Evolutionary conservation across 2,329 filamentous ascomycete species (phyloP).

Genomic region (Teratosphaeria zuluensis): DNA sequence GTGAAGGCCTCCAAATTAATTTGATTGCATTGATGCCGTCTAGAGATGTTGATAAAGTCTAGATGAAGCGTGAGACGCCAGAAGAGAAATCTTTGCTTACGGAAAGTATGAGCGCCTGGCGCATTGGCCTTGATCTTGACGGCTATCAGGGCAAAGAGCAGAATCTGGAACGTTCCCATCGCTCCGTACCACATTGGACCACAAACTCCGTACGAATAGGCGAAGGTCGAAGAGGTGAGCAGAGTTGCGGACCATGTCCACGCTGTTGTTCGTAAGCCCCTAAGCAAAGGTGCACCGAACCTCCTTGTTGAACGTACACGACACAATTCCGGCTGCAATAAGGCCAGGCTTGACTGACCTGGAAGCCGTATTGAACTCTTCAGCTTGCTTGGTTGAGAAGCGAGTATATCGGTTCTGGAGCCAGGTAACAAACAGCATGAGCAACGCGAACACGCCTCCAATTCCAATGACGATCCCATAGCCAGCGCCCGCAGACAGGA

Average conservation of each 20-base stretch:
- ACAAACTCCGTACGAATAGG: slow-evolving; percentile 29
- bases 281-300: background rate
- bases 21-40: background rate
- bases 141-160: slow-evolving; percentile 35
- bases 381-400: slow-evolving; percentile 30
- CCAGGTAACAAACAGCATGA: slow-evolving; percentile 25
- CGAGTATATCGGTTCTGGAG: slow-evolving; percentile 33
- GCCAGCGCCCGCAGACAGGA: slow-evolving; percentile 10
- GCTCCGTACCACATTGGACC: slow-evolving; percentile 34
- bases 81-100: background rate
- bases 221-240: slow-evolving; percentile 24
- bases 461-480: slow-evolving; percentile 61
- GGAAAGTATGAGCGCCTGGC: slow-evolving; percentile 30
- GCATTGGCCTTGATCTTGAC: slow-evolving; percentile 36
- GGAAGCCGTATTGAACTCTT: slow-evolving; percentile 85
- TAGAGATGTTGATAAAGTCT: background rate
- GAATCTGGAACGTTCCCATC: slow-evolving; percentile 36
- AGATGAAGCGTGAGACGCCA: too few species aligned
- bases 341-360: slow-evolving; percentile 79
- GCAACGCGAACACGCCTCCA: slow-evolving; percentile 57
- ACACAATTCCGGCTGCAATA: slow-evolving; percentile 77
- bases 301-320: slow-evolving; percentile 6
- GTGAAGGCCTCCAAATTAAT: background rate
- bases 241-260: slow-evolving; percentile 60
- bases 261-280: slow-evolving; percentile 36